Base-by-base conservation (phyloP, 73 alveolate genomes). In the Paramecium sexaurelia region DNA sequence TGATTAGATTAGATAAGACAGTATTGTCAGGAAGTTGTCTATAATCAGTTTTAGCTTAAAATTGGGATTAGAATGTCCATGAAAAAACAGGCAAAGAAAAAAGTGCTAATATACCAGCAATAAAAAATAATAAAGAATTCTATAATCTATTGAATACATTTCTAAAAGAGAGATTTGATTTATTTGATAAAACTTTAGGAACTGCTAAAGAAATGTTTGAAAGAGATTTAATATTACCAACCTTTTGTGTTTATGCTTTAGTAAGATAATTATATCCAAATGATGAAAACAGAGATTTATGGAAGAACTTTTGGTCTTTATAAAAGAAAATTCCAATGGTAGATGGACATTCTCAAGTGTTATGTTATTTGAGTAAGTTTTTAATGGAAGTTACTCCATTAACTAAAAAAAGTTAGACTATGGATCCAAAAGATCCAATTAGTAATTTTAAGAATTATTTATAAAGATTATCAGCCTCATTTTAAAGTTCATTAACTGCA, bases 401-500 rank as follows among this genome's bases (percentile, higher is more conserved):
- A 67, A 93, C 94, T 36, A 96, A 96, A 92, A 95, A 93, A 68
- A 85, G 96, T 20, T 37, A 57, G 22, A 71, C 95, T 1, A 85
- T 94, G 41, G 99, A 96, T 41, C 99, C 99, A 5, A 96, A 96
- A 83, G 98, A 96, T 45, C 96, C 96, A 8, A 85, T 84, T 8
- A 33, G 7, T 11, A 84, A 86, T 47, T 56, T 89, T 73, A 55
- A 56, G 8, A 24, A 7, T 19, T 92, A 57, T 51, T 41, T 92
- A 22, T 36, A 61, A 43, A 89, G 86, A 68, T 92, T 92, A 35
- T 92, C 91, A 84, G 68, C 40, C 1, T 35, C 82, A 45, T 83
- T 92, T 66, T 55, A 66, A 11, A 45, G 55, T 33, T 27, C 41
- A n/a, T 36, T 92, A 17, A 82, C 91, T 57, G 40, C 85, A 11